A percentile compares a stretch with the other conserved stretches of the same genome.
Evolutionary conservation across 2,329 filamentous ascomycete species (phyloP).

Genomic region (Pseudogymnoascus sp.): DNA sequence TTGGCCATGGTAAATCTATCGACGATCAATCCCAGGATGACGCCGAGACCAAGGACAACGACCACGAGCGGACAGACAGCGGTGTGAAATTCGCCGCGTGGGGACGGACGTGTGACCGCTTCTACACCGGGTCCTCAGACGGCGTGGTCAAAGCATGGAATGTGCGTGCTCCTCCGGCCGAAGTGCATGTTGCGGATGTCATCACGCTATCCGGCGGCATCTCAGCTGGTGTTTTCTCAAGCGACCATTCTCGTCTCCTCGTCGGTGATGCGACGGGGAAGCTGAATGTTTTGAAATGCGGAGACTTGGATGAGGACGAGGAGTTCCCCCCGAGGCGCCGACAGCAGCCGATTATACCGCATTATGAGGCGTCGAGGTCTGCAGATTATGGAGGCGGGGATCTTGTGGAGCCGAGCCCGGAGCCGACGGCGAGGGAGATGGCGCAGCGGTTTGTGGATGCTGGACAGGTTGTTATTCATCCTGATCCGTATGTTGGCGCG

Average conservation of each 20-base stretch:
- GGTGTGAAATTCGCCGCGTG: constrained; percentile 60
- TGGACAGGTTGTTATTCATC: constrained; percentile 38
- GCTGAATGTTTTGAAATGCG: constrained; percentile 48
- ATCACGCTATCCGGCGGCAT: constrained; percentile 51
- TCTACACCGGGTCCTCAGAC: constrained; percentile 60
- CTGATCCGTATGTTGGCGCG: constrained; percentile 46
- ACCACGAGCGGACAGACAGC: constrained; percentile 49
- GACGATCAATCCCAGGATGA: constrained; percentile 29
- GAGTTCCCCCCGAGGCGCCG: constrained; percentile 33
- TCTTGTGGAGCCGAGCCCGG: constrained; percentile 2
- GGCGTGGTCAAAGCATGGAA: constrained; percentile 60
- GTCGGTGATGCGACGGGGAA: constrained; percentile 58
- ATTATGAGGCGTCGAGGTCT: constrained; percentile 26
- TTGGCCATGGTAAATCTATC: constrained; percentile 44
- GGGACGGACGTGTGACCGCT: constrained; percentile 49
- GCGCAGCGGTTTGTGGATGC: constrained; percentile 34
- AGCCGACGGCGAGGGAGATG: constrained; percentile 27
- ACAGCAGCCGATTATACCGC: constrained; percentile 45
- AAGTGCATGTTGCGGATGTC: constrained; percentile 47
- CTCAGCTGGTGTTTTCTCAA: constrained; percentile 53
- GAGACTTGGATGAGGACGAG: constrained; percentile 34
- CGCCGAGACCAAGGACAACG: constrained; percentile 25
- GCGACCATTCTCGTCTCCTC: constrained; percentile 48
- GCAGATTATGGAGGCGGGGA: neutral
- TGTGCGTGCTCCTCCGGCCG: constrained; percentile 38